Base-by-base conservation (phyloP, 2,329 filamentous ascomycete genomes). In the Fusarium setosum region DNA sequence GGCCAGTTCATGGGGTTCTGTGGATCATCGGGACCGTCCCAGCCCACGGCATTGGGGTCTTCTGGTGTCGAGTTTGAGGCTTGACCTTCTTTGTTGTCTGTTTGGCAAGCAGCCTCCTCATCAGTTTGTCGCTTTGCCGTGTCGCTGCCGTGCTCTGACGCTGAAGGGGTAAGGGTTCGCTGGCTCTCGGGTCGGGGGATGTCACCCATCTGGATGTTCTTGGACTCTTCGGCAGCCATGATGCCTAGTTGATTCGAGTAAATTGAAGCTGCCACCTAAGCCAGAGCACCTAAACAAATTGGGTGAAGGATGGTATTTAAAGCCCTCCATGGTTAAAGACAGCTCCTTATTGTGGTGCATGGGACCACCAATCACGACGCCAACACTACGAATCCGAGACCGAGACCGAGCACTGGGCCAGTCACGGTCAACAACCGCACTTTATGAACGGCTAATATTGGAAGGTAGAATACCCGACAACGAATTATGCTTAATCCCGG, bases 1-100 rank as follows among this genome's bases (percentile, higher is more conserved):
- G 85, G 75, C 90, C 90, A 92, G 68, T 91, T 91, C 65, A 85
- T 82, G 0, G 91, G 90, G 65, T 92, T 90, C 5, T 83, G 78
- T 6, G 82, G 81, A 67, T 90, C 88, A 17, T 72, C 66, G 0
- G 57, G 56, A 3, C 71, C 69, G 62, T 73, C 69, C 71, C 71
- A 73, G 0, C 59, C 61, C 20, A 73, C 55, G 5, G 65, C 69
- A 38, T 73, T 72, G 0, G 69, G 69, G 23, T 73, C 68, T 3
- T 60, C 29, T 5, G 20, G 24, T 18, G 18, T 17, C 18, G 34
- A 26, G 10, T 35, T 31, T 58, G 38, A 11, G 13, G n/a, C 10
- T 9, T 23, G 34, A 3, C 26, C 6, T 0, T 61, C 50, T 6
- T 50, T 42, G 1, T 48, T 44, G 3, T 31, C 24, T 4, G 31